Percentiles rank a stretch among this genome's conserved stretches.
These are phyloP conservation scores for Paratinospora sagittata DNA, from an alignment of 164 flowering plant species.

Conservation along the genomic window DNA sequence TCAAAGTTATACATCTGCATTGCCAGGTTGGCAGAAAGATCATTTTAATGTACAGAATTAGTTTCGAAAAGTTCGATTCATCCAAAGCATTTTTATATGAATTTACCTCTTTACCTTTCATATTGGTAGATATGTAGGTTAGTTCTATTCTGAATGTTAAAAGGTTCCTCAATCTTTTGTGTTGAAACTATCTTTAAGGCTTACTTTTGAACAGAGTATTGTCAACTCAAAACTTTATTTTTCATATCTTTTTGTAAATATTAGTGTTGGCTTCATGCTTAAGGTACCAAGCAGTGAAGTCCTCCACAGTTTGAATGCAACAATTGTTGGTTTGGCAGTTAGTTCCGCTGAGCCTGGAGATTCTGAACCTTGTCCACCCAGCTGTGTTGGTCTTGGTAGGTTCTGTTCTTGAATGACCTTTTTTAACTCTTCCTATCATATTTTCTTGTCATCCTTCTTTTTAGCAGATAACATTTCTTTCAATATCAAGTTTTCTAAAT, in stretches of 20 bases:
- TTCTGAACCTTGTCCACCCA: slow-evolving; percentile 28
- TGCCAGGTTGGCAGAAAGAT: slow-evolving; percentile 48
- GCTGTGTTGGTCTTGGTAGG: slow-evolving; percentile 88
- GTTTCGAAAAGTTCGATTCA: not conserved
- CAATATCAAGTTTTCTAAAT: not conserved
- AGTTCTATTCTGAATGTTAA: no score
- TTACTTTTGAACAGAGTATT: no score
- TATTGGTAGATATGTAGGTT: no score
- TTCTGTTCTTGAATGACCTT: not conserved
- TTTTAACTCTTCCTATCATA: not conserved
- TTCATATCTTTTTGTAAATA: no score
- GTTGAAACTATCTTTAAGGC: no score
- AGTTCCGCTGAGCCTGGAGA: slow-evolving; percentile 38
- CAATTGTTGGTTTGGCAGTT: slow-evolving; percentile 80
- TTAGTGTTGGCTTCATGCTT: not conserved
- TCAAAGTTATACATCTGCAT: slow-evolving; percentile 70
- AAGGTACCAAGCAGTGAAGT: slow-evolving; percentile 70
- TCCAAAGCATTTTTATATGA: not conserved
- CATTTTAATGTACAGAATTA: not conserved
- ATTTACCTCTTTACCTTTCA: not conserved
- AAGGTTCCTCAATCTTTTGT: no score
- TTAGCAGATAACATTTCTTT: not conserved
- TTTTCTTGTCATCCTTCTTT: not conserved
- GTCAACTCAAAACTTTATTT: no score
- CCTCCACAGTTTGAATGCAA: slow-evolving; percentile 76